Conservation (phyloP, 441 rosid genomes). For the Daphne laureola region DNA sequence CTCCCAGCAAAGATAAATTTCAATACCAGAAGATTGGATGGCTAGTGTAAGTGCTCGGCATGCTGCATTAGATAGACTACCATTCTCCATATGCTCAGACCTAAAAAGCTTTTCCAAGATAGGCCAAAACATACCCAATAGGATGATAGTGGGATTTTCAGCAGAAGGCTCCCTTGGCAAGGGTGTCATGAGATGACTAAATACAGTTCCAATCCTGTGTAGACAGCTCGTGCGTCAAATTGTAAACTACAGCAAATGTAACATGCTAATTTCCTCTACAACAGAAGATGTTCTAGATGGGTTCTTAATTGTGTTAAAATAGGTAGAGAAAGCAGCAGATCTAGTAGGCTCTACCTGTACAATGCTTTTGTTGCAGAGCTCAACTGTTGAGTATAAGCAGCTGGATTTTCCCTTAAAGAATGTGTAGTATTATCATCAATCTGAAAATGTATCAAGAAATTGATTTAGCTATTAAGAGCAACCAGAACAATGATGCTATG, state of each 20-base stretch:
- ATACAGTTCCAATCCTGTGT: constrained; percentile 83
- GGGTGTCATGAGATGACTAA: constrained; percentile 62
- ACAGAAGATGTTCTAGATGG: no score
- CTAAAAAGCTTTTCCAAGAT: constrained; percentile 77
- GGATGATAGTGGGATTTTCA: constrained; percentile 60
- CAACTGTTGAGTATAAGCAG: constrained; percentile 54
- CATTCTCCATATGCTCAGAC: constrained; percentile 83
- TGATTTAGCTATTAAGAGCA: constrained; percentile 9
- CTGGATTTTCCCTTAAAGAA: constrained; percentile 64
- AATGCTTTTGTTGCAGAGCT: constrained; percentile 77
- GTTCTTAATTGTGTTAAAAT: no score
- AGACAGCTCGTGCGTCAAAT: constrained; percentile 4
- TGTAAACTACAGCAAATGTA: no score
- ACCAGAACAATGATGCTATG: constrained; percentile 1
- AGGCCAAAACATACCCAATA: constrained; percentile 85
- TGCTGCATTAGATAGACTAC: constrained; percentile 75
- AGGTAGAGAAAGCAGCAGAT: constrained; percentile 5
- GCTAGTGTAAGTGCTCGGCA: constrained; percentile 92
- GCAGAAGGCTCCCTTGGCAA: constrained; percentile 39
- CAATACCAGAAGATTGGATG: constrained; percentile 80
- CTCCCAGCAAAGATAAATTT: constrained; percentile 11
- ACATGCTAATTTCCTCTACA: no score
- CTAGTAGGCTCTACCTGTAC: constrained; percentile 47
- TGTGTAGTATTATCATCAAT: constrained; percentile 48
- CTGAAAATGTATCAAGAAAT: constrained; percentile 36